Base-by-base conservation (phyloP, 257 asterid genomes). In the Mitragyna speciosa region DNA sequence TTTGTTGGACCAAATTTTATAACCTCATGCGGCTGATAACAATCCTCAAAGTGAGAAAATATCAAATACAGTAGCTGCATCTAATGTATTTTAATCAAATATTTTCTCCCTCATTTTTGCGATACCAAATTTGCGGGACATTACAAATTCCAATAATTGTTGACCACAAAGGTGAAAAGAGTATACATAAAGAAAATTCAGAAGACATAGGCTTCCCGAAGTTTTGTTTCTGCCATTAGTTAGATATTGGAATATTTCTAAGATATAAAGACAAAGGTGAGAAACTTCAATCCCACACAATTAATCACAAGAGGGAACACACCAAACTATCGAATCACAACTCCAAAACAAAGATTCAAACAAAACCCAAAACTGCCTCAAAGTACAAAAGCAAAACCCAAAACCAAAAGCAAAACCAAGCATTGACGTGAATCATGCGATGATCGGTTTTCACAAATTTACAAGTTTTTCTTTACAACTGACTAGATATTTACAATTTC, bases 401-500 rank as follows among this genome's bases (percentile, higher is more conserved):
- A 58, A 47, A 48, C 47, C 39, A 59, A 70, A 15, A 14, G 26
- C 31, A 73, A 82, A 78, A 65, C 74, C 33, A 80, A 76, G 64
- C 83, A 64, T 8, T 26, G 47, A 26, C 31, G 6, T 12, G 7
- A 5, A 5, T 45, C 11, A 5, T 45, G 19, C 9, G 56, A 63
- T 63, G 83, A 66, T 51, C 73, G 75, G 68, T 33, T 72, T 65
- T 65, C 75, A 64, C 59, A 66, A 76, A 79, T 71, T 41, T 83
- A 76, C 84, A 71, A 76, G 36, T 75, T 75, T 16, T n/a, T 9
- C 70, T 83, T 63, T 76, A 59, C 74, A 63, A 64, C 63, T 58
- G 69, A 69, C 47, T 61, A 7, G 36, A 48, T 75, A 74, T 83
- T 70, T 81, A 83, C 80, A 79, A 71, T 83, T 52, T 41, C 30